phyloP scores from a whole-genome alignment of 1,284 basidiomycete species.

The Wolfiporia cocos region DNA sequence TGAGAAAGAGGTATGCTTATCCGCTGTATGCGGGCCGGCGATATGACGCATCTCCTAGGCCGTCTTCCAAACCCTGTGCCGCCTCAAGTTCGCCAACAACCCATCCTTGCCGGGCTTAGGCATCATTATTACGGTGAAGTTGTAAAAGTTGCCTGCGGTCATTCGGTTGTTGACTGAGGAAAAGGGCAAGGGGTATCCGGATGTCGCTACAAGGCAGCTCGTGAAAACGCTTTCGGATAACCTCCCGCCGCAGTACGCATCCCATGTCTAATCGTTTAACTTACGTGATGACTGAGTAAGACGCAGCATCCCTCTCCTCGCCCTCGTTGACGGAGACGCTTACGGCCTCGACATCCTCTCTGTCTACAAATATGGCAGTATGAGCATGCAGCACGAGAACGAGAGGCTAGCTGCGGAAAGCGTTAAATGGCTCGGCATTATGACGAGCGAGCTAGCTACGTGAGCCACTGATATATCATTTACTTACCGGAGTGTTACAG shows the following conservation, averaged over 20 bases:
- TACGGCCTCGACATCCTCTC: conserved; percentile 87
- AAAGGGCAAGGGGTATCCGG: conserved; percentile 93
- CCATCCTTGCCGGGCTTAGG: conserved; percentile 49
- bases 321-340: conserved; percentile 85
- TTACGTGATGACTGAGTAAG: not conserved
- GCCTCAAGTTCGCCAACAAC: conserved; percentile 43
- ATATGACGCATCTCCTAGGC: conserved; percentile 46
- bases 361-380: conserved; percentile 74
- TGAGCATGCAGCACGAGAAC: conserved; percentile 56
- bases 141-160: not conserved
- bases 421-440: conserved; percentile 78
- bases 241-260: conserved; percentile 43
- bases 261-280: conserved; percentile 1
- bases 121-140: conserved; percentile 68
- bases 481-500: no score
- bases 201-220: conserved; percentile 81
- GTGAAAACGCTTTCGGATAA: conserved; percentile 64
- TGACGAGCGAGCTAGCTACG: conserved; percentile 57
- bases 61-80: conserved; percentile 78
- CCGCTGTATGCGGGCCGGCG: not conserved
- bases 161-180: not conserved
- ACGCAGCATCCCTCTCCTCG: conserved; percentile 63
- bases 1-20: conserved; percentile 77
- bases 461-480: no score
- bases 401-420: conserved; percentile 57